phyloP scores from a whole-genome alignment of 2,329 filamentous ascomycete genomes.

The Phyllachora maydis region DNA sequence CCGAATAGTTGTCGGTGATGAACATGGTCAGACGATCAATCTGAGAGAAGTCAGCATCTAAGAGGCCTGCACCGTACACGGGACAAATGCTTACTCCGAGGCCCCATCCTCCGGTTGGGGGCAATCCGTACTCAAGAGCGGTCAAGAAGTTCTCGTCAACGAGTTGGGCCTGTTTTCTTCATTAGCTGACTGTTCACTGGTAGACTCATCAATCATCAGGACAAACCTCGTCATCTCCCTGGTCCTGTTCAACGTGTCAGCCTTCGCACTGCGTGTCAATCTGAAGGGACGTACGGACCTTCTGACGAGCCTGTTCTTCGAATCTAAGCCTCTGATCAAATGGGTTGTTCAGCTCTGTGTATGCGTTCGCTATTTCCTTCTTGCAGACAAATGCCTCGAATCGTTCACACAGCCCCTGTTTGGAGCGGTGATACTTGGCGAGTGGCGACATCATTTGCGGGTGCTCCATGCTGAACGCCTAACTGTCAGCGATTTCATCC shows the following conservation, averaged over 20 bases:
- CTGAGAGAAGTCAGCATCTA: no score
- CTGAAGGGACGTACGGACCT: no score
- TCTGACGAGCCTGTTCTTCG: conserved; percentile 90
- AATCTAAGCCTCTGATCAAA: conserved; percentile 84
- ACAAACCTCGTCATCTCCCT: conserved; percentile 97
- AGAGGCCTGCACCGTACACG: conserved; percentile 54
- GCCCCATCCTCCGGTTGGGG: conserved; percentile 89
- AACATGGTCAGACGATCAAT: conserved; percentile 8
- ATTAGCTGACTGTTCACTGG: no score
- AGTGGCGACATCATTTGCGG: conserved; percentile 80
- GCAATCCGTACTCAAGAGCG: conserved; percentile 52
- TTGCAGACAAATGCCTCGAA: conserved; percentile 96
- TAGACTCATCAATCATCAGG: no score
- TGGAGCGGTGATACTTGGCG: conserved; percentile 78
- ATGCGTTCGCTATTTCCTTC: conserved; percentile 93
- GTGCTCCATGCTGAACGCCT: conserved; percentile 42
- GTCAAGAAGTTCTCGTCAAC: conserved; percentile 93
- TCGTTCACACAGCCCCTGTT: conserved; percentile 76
- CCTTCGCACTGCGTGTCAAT: no score
- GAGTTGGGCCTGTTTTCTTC: conserved; percentile 77
- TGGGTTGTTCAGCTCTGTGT: conserved; percentile 95
- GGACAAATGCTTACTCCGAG: conserved; percentile 36
- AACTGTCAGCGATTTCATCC: no score
- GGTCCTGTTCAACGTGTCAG: no score
- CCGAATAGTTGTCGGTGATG: conserved; percentile 81